Conservation (phyloP, 768 basidiomycete species). For the Auricularia sp. region DNA sequence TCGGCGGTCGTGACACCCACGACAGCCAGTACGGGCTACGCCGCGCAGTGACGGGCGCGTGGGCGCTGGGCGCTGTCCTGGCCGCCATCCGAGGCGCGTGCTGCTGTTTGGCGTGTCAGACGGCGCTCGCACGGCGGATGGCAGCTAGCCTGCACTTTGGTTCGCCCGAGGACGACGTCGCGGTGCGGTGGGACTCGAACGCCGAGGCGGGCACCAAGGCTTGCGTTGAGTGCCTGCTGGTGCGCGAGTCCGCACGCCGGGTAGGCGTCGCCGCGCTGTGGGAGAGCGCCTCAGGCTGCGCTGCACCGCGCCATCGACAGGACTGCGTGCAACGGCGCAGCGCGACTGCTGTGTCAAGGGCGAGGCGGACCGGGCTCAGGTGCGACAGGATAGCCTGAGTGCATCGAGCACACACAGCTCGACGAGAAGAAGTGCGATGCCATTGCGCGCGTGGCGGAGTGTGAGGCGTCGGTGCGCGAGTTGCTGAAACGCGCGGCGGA, state of each 20-base stretch:
- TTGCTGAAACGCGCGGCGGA: no score
- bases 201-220: no score
- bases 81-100: slow-evolving; percentile 62
- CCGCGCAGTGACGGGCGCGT: slow-evolving; percentile 81
- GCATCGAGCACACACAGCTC: no score
- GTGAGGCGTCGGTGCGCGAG: no score
- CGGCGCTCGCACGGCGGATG: slow-evolving; percentile 5
- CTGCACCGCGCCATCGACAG: no score
- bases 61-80: slow-evolving; percentile 81
- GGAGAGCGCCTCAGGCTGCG: slow-evolving; percentile 24
- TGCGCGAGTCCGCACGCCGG: no score
- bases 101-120: slow-evolving; percentile 56
- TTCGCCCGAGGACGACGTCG: slow-evolving; percentile 41
- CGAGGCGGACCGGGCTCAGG: no score
- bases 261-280: slow-evolving; percentile 13
- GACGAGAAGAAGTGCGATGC: no score
- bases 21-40: slow-evolving; percentile 41
- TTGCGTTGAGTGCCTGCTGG: slow-evolving; percentile 18
- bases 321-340: no score
- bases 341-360: no score
- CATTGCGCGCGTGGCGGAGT: no score
- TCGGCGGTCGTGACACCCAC: slow-evolving; percentile 12
- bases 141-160: slow-evolving; percentile 41
- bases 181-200: not conserved
- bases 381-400: no score